Conservation (phyloP, 345 rosid genomes). For the Gossypium thurberi region DNA sequence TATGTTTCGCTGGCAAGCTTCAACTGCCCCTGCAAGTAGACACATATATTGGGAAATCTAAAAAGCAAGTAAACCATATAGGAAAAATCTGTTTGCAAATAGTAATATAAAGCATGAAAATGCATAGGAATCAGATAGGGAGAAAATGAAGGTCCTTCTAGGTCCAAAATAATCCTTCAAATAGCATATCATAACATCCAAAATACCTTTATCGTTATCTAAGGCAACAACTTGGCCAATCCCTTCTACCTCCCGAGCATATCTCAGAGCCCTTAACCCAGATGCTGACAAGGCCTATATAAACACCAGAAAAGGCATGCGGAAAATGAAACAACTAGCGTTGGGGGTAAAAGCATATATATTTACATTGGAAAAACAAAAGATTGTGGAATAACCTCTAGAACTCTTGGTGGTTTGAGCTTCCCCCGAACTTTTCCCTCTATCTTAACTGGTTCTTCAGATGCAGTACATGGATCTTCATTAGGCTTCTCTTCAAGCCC, state of each 20-base stretch:
- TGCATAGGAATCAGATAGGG: background rate
- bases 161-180: background rate
- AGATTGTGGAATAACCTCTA: constrained; percentile 53
- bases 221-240: constrained; percentile 91
- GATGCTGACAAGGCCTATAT: constrained; percentile 91
- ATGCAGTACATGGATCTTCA: constrained; percentile 32
- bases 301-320: constrained; percentile 14
- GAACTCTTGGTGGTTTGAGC: constrained; percentile 80
- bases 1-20: constrained; percentile 87
- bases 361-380: constrained; percentile 8
- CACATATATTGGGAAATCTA: background rate
- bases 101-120: background rate
- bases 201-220: constrained; percentile 84
- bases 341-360: background rate
- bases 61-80: background rate
- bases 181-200: background rate
- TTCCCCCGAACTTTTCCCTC: constrained; percentile 46
- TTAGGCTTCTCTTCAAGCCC: constrained; percentile 31
- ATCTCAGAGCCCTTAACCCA: constrained; percentile 88
- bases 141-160: background rate
- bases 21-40: constrained; percentile 59
- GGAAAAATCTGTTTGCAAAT: background rate
- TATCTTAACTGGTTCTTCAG: constrained; percentile 41
- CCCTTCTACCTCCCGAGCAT: constrained; percentile 89
- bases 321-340: constrained; percentile 3